Base-by-base conservation (phyloP, 2,329 filamentous ascomycete genomes). In the Neopestalotiopsis sp. region DNA sequence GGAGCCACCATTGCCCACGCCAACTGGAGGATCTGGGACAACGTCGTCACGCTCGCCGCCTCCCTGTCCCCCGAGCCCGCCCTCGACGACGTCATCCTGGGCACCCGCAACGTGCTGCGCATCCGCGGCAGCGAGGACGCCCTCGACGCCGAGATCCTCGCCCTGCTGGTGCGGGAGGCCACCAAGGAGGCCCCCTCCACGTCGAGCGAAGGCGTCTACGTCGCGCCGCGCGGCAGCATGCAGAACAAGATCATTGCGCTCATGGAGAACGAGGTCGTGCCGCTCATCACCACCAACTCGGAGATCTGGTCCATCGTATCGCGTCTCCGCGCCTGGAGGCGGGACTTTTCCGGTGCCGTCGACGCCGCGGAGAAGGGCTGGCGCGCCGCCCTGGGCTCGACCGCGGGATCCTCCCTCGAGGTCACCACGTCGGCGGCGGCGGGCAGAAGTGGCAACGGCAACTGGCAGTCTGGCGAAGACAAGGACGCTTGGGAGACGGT, bases 11-110 rank as follows among this genome's bases (percentile, higher is more conserved):
- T 97, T 30, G 94, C 97, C 65, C 88, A 94, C 79, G 91, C 94
- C 74, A 95, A 95, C 81, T 93, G 92, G 87, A 91, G 94, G 74
- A 98, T 99, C 79, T 98, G 95, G 95, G 94, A 97, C 78, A 99
- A 99, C 75, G 92, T 98, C 17, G 88, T 99, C 68, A 96, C 94
- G 0, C 91, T 98, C 28, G 92, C 93, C 0, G 89, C 93, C 0
- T 92, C 94, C 1, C 88, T 96, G 34, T 87, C 86, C 0, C 95
- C 95, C 0, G 67, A 56, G 1, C 91, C 93, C 0, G 89, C 92
- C 0, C 90, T 94, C 76, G 79, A 85, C 0, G 94, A 98, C 71
- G 89, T 97, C 65, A 83, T 97, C 40, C 85, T 91, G 4, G 94
- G 94, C 0, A 87, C 96, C 69, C 88, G 87, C 56, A 89, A 91